Base-by-base conservation (phyloP, 2,329 filamentous ascomycete genomes). In the Penicillium sclerotigenum region DNA sequence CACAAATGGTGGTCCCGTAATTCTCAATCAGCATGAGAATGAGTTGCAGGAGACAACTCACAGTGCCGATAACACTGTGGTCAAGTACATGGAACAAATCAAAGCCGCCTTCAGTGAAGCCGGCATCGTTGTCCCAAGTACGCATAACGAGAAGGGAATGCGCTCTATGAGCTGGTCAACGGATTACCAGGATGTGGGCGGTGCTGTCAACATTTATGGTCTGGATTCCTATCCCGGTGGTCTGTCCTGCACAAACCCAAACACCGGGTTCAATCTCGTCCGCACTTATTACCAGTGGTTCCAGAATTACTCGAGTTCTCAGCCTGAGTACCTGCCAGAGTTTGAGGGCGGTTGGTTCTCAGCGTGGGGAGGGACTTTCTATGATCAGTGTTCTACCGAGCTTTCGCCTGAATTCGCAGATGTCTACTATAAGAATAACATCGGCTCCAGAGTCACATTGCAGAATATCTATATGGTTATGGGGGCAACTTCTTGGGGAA, bases 231-330 rank as follows among this genome's bases (percentile, higher is more conserved):
- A 73, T 45, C 68, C 71, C 3, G 68, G 66, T 26, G 77, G 80
- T 0, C 60, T 80, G 10, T 79, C 77, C 8, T 83, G 81, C 63
- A 80, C 77, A 1, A 80, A 83, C 51, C 72, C 72, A 0, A 68
- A 79, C 42, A 69, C 72, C 7, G 81, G 80, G 1, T 83, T 82
- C 62, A 78, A 71, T 28, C 66, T 83, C 1, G 74, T 81, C 3
- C 75, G 80, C 26, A 82, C 75, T 5, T 85, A 84, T 61, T 80
- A 80, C 57, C 77, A 83, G 59, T 83, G 81, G 80, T 84, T 84
- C 59, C 73, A 77, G n/a, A 79, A 81, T 38, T 81, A 81, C 53
- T 80, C 80, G 9, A 54, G 52, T 0, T 79, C 80, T 1, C 81
- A 84, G 61, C 82, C 81, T 1, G 74, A 75, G 45, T 82, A 76